Conservation (phyloP, 306 rosid genomes). For the Citrullus mucosospermus region DNA sequence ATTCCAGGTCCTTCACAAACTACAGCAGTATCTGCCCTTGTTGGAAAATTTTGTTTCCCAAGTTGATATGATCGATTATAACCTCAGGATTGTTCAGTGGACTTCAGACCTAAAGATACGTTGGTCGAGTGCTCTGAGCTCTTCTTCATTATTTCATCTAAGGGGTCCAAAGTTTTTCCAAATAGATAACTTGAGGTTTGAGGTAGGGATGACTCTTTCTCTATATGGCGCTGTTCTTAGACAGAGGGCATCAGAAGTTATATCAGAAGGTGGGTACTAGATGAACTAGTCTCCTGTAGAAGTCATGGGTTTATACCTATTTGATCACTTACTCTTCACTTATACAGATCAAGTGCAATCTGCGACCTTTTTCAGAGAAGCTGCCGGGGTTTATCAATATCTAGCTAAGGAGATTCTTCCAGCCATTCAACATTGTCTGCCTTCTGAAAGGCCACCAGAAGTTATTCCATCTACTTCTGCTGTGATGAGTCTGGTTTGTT, state of each 20-base stretch:
- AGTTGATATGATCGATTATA: constrained; percentile 13
- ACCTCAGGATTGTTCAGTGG: constrained; percentile 21
- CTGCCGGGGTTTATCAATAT: constrained; percentile 67
- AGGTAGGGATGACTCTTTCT: constrained; percentile 53
- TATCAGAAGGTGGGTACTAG: constrained; percentile 36
- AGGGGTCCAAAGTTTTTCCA: constrained; percentile 43
- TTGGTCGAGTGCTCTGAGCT: constrained; percentile 53
- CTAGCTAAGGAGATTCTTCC: constrained; percentile 52
- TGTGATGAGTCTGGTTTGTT: constrained; percentile 53
- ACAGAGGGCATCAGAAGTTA: constrained; percentile 54
- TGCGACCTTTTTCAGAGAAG: constrained; percentile 51
- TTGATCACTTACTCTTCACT: constrained; percentile 15
- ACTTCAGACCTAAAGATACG: constrained; percentile 36
- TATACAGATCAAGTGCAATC: constrained; percentile 50
- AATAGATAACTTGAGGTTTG: constrained; percentile 42
- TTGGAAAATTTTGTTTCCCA: constrained; percentile 42
- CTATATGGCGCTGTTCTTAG: constrained; percentile 56
- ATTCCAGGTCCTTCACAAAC: constrained; percentile 49
- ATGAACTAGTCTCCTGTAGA: neutral
- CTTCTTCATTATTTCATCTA: constrained; percentile 41
- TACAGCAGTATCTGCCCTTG: constrained; percentile 57
- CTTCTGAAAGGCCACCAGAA: constrained; percentile 56
- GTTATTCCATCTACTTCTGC: constrained; percentile 33
- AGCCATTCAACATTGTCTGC: constrained; percentile 16
- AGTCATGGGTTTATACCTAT: constrained; percentile 3